Evolutionary conservation across 345 rosid genomes (phyloP).

Genomic region (Bruguiera parviflora): DNA sequence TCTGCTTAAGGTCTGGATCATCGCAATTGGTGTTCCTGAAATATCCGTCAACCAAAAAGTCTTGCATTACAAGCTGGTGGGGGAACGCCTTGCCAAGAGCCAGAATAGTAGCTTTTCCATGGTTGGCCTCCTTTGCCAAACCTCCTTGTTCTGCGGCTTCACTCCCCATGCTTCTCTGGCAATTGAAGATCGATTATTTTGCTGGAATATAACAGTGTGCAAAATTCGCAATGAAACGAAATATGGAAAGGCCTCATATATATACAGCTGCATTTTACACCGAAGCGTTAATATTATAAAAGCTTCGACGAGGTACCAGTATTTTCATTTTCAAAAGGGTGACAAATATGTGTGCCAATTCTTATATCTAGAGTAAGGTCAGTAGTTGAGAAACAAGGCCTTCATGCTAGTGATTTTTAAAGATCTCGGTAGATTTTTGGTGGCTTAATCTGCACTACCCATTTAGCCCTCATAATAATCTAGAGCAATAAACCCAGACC

Average conservation of each 20-base stretch:
- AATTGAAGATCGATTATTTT: neutral
- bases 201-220: neutral
- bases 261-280: slow-evolving; percentile 24
- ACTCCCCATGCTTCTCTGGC: slow-evolving; percentile 48
- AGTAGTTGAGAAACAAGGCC: slow-evolving; percentile 47
- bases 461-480: neutral
- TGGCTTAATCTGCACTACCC: slow-evolving; percentile 17
- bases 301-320: neutral
- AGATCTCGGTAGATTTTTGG: slow-evolving; percentile 50
- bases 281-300: neutral
- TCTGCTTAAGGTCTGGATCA: slow-evolving; percentile 82
- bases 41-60: slow-evolving; percentile 84
- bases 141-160: slow-evolving; percentile 32
- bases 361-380: slow-evolving; percentile 1
- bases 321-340: neutral
- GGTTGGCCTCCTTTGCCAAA: slow-evolving; percentile 32
- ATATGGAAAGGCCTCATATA: slow-evolving; percentile 8
- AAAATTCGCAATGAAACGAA: slow-evolving; percentile 16
- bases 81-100: slow-evolving; percentile 95
- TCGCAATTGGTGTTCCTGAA: slow-evolving; percentile 87
- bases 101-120: slow-evolving; percentile 78
- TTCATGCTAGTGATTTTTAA: slow-evolving; percentile 28
- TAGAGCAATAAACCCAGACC: neutral
- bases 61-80: slow-evolving; percentile 95
- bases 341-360: slow-evolving; percentile 9